phyloP scores from a whole-genome alignment of 2,329 filamentous ascomycete species.

The Karstenula rhodostoma region DNA sequence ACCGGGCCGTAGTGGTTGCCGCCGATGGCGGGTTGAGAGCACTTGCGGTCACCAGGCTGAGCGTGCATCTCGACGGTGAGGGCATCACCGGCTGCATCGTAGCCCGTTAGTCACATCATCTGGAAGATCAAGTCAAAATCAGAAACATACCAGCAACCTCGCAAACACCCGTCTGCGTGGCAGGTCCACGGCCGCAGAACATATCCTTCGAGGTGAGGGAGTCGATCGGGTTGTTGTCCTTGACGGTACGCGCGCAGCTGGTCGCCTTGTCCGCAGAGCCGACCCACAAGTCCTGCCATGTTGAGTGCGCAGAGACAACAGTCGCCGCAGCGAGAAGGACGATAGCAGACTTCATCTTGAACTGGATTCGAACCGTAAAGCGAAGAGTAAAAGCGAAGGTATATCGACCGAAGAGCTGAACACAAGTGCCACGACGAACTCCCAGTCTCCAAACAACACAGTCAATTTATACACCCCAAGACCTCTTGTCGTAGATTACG shows the following conservation, averaged over 20 bases:
- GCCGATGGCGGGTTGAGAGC: conserved; percentile 45
- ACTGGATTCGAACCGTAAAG: neutral
- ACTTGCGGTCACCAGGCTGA: conserved; percentile 43
- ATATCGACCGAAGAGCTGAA: conserved; percentile 5
- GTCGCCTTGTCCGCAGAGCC: conserved; percentile 41
- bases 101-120: conserved; percentile 19
- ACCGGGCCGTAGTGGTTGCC: conserved; percentile 51
- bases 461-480: conserved; percentile 14
- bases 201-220: conserved; percentile 42
- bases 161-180: conserved; percentile 35
- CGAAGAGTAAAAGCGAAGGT: conserved; percentile 11
- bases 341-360: conserved; percentile 41
- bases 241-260: conserved; percentile 42
- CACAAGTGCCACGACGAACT: conserved; percentile 5
- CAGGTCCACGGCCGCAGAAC: conserved; percentile 47
- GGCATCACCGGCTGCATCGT: conserved; percentile 37
- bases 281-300: conserved; percentile 51
- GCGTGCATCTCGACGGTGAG: conserved; percentile 51
- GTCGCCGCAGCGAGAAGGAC: conserved; percentile 44
- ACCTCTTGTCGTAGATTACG: conserved; percentile 2
- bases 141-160: conserved; percentile 42
- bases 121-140: neutral
- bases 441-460: neutral
- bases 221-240: conserved; percentile 46
- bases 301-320: conserved; percentile 48